phyloP scores from a whole-genome alignment of 371 early-diverging fungal species.

The Circinella umbellata region DNA sequence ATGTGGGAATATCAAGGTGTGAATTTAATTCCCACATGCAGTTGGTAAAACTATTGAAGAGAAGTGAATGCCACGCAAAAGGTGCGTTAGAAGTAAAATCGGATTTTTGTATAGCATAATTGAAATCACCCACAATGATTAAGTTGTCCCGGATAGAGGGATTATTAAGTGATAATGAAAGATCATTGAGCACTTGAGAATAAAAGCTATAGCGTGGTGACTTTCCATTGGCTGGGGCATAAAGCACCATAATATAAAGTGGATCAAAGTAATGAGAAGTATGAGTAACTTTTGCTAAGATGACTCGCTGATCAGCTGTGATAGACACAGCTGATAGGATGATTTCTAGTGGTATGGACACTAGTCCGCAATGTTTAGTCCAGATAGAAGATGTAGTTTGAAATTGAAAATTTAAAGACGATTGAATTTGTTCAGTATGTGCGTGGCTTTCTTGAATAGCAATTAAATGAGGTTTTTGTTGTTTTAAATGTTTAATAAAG shows the following conservation, averaged over 20 bases:
- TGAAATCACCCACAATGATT: conserved; percentile 13
- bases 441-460: conserved; percentile 14
- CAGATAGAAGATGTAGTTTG: not conserved
- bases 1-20: no score
- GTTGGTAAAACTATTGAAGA: not conserved
- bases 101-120: not conserved
- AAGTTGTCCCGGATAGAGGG: not conserved
- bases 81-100: not conserved
- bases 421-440: not conserved
- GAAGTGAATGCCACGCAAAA: not conserved
- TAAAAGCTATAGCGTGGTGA: not conserved
- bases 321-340: not conserved
- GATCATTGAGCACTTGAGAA: not conserved
- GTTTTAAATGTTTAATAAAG: no score
- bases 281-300: not conserved
- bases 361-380: conserved; percentile 11
- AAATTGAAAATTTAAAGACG: not conserved
- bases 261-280: not conserved
- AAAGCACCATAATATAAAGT: conserved; percentile 8
- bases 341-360: not conserved
- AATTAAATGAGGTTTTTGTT: not conserved
- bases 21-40: no score
- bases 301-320: not conserved
- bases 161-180: not conserved
- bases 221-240: conserved; percentile 2